A percentile compares a stretch with the other conserved stretches of the same genome.
Conservation (phyloP, 805 yeast species). For the Komagataella kurtzmanii region DNA sequence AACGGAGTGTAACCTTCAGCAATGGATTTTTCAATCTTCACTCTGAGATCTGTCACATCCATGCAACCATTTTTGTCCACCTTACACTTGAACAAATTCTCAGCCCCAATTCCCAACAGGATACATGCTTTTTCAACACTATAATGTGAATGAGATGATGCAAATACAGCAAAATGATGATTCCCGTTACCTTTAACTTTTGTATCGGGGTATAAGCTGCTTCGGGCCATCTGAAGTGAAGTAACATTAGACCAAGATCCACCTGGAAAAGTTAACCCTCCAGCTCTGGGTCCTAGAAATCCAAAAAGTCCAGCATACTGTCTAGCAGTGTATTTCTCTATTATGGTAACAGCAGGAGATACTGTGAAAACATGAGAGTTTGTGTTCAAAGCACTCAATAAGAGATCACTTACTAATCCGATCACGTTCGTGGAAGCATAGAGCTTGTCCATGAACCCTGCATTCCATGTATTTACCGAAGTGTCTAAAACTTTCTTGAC, state of each 20-base stretch:
- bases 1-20: conserved; percentile 55
- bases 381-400: conserved; percentile 61
- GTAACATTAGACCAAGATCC: conserved; percentile 84
- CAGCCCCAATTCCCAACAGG: conserved; percentile 56
- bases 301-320: conserved; percentile 61
- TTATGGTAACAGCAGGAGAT: conserved; percentile 64
- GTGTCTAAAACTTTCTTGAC: conserved; percentile 32
- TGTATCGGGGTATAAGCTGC: conserved; percentile 54
- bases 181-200: conserved; percentile 41
- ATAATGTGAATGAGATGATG: conserved; percentile 66
- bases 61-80: conserved; percentile 44
- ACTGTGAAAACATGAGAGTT: conserved; percentile 81
- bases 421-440: conserved; percentile 82
- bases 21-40: conserved; percentile 25
- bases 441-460: conserved; percentile 72
- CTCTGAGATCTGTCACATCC: conserved; percentile 33
- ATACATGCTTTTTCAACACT: conserved; percentile 76
- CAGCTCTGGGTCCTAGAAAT: conserved; percentile 39
- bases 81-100: conserved; percentile 47
- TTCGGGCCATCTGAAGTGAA: conserved; percentile 64
- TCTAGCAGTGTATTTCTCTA: conserved; percentile 55
- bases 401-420: conserved; percentile 61
- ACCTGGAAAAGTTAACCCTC: conserved; percentile 78
- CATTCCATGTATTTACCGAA: conserved; percentile 79
- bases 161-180: conserved; percentile 51